Conservation (phyloP, 345 rosid species). For the Carallia brachiata region DNA sequence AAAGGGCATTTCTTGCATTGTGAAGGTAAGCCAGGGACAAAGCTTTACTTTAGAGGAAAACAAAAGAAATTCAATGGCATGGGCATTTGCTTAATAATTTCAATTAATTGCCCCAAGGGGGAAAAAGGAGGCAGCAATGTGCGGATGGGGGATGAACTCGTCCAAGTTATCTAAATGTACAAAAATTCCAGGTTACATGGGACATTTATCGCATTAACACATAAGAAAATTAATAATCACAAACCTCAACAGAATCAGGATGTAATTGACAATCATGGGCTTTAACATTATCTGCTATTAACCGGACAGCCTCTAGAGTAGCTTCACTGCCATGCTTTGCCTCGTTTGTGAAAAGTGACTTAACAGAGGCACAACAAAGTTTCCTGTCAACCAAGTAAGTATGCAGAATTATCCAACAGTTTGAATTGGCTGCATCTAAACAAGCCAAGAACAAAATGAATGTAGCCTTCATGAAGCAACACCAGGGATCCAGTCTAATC, state of each 20-base stretch:
- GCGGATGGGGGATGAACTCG: no score
- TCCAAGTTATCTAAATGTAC: not conserved
- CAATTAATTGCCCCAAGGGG: no score
- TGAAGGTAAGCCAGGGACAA: no score
- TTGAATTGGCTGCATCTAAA: not conserved
- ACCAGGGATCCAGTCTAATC: not conserved
- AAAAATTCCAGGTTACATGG: not conserved
- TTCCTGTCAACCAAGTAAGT: slow-evolving; percentile 49
- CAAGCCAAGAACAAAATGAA: not conserved
- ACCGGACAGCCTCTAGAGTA: slow-evolving; percentile 68
- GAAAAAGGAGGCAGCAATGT: no score
- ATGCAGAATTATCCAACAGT: not conserved
- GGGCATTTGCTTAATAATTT: no score
- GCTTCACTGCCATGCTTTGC: slow-evolving; percentile 90
- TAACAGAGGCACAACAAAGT: slow-evolving; percentile 69
- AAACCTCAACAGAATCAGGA: slow-evolving; percentile 82
- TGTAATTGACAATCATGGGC: slow-evolving; percentile 77
- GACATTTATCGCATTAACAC: not conserved
- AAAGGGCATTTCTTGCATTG: no score
- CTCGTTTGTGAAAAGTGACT: slow-evolving; percentile 78
- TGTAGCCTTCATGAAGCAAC: not conserved
- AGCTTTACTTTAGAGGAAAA: no score
- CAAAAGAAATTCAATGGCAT: no score
- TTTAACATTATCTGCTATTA: slow-evolving; percentile 84
- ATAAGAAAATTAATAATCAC: not conserved